Conservation (phyloP, 495 filamentous ascomycete species). For the Wilcoxina mikolae region DNA sequence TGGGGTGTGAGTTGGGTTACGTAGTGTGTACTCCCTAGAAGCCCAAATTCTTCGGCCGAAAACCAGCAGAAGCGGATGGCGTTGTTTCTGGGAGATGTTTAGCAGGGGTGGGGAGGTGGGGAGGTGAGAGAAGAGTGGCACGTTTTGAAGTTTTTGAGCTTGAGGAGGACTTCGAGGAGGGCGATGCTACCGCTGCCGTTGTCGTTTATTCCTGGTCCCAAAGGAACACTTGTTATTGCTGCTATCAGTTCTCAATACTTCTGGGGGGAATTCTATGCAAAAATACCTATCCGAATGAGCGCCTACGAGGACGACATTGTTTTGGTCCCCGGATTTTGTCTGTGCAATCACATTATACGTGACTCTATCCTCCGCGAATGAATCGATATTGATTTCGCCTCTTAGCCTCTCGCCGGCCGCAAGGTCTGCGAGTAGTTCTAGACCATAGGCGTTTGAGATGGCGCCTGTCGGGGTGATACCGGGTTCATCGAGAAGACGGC, state of each 20-base stretch:
- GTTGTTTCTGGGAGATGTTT: slow-evolving; percentile 30
- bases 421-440: not conserved
- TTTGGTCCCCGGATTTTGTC: slow-evolving; percentile 39
- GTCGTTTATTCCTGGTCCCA: slow-evolving; percentile 32
- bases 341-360: slow-evolving; percentile 43
- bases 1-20: slow-evolving; percentile 35
- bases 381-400: slow-evolving; percentile 35
- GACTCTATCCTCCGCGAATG: slow-evolving; percentile 34
- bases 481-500: slow-evolving; percentile 28
- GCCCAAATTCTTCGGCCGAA: slow-evolving; percentile 40
- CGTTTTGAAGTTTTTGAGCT: slow-evolving; percentile 36
- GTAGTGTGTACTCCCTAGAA: slow-evolving; percentile 44
- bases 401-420: slow-evolving; percentile 21
- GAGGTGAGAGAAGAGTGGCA: not conserved
- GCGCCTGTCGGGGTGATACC: slow-evolving; percentile 41
- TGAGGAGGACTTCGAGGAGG: slow-evolving; percentile 40
- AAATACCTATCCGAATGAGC: slow-evolving; percentile 35
- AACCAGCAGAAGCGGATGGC: slow-evolving; percentile 46
- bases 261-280: no score
- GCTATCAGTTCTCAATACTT: not conserved
- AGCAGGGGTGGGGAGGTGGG: not conserved
- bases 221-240: not conserved
- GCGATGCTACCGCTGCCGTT: slow-evolving; percentile 41
- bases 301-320: slow-evolving; percentile 45
- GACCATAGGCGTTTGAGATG: slow-evolving; percentile 31